phyloP scores from a whole-genome alignment of 2,329 filamentous ascomycete species.

The Phyllosticta citriasiana region DNA sequence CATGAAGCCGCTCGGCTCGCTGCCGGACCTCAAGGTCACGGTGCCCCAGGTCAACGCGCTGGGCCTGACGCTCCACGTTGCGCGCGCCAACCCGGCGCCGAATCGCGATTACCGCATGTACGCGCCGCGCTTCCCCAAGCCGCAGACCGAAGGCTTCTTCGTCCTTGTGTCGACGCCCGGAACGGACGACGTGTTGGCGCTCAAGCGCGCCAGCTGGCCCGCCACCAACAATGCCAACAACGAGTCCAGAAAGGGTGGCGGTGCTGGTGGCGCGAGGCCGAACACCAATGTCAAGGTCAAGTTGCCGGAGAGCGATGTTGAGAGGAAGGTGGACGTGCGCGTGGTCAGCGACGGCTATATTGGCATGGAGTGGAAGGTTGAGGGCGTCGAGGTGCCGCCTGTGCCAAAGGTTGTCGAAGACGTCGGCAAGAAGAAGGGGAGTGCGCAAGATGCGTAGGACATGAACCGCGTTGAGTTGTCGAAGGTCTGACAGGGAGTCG shows the following conservation, averaged over 20 bases:
- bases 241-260: constrained; percentile 16
- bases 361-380: constrained; percentile 56
- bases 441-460: neutral
- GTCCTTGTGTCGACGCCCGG: constrained; percentile 60
- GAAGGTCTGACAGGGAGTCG: neutral
- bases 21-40: constrained; percentile 60
- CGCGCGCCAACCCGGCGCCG: constrained; percentile 52
- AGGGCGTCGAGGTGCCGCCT: constrained; percentile 41
- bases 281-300: constrained; percentile 44
- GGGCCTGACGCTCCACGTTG: constrained; percentile 53
- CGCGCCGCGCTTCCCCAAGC: constrained; percentile 84
- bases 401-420: constrained; percentile 20
- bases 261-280: constrained; percentile 34
- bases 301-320: constrained; percentile 44
- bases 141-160: constrained; percentile 91
- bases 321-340: constrained; percentile 58
- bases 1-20: constrained; percentile 49
- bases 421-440: constrained; percentile 13
- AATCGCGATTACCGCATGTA: constrained; percentile 66
- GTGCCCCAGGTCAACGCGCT: constrained; percentile 52
- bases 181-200: constrained; percentile 67
- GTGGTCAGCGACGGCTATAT: constrained; percentile 84
- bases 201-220: constrained; percentile 78
- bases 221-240: constrained; percentile 21
- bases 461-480: neutral